Evolutionary conservation across 805 yeast genomes (phyloP).

Genomic region (Saturnispora silvae): DNA sequence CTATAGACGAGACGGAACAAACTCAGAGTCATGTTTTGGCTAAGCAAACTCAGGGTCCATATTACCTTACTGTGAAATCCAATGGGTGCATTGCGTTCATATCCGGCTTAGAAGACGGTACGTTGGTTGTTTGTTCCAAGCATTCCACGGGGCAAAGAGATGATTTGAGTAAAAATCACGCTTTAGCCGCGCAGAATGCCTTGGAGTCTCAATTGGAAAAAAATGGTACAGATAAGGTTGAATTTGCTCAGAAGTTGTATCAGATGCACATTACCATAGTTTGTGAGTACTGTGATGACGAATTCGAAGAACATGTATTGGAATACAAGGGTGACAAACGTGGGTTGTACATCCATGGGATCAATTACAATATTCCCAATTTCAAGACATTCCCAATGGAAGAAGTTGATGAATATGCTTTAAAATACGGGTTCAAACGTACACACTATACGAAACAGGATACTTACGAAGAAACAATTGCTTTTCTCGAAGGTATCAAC

Average conservation of each 20-base stretch:
- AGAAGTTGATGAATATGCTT: conserved; percentile 50
- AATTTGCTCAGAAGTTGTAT: conserved; percentile 48
- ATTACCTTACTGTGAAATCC: conserved; percentile 70
- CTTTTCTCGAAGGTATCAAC: conserved; percentile 45
- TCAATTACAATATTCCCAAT: conserved; percentile 54
- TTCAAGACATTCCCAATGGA: conserved; percentile 60
- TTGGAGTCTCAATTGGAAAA: conserved; percentile 41
- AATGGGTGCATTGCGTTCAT: conserved; percentile 89
- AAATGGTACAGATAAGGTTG: conserved; percentile 29
- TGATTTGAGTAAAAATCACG: conserved; percentile 54
- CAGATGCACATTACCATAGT: conserved; percentile 64
- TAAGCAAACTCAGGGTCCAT: conserved; percentile 60
- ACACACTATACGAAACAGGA: conserved; percentile 37
- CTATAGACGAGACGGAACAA: conserved; percentile 48
- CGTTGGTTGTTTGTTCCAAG: conserved; percentile 79
- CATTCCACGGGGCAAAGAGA: conserved; percentile 64
- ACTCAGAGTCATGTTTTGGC: conserved; percentile 42
- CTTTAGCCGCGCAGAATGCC: conserved; percentile 55
- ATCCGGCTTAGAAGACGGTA: conserved; percentile 66
- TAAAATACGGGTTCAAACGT: conserved; percentile 57
- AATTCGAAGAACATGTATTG: conserved; percentile 86
- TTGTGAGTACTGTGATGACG: conserved; percentile 86
- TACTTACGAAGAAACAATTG: conserved; percentile 32
- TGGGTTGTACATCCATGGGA: conserved; percentile 85
- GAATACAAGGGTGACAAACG: conserved; percentile 55